Conservation (phyloP, 2,329 filamentous ascomycete species). For the Pseudogymnoascus sp. region DNA sequence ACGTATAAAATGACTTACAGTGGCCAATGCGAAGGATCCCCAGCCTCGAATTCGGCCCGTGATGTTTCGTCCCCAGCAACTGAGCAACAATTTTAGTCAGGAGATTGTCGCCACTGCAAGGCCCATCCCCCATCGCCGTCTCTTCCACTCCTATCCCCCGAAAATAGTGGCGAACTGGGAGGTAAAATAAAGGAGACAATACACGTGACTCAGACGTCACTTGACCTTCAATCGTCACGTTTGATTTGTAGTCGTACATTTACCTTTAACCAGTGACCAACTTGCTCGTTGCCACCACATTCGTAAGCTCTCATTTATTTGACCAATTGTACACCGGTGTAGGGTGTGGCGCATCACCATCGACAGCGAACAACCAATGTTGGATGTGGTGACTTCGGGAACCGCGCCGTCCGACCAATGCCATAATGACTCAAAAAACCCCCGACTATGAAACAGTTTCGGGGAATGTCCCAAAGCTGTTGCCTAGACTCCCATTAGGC, state of each 20-base stretch:
- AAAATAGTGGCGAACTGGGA: background rate
- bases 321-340: background rate
- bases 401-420: background rate
- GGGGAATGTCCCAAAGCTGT: slow-evolving; percentile 16
- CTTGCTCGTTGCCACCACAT: background rate
- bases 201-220: background rate
- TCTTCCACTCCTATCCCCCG: background rate
- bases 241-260: background rate
- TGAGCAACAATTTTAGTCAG: background rate
- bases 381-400: background rate
- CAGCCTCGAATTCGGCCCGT: background rate
- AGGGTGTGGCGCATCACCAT: background rate
- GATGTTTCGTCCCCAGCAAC: background rate
- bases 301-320: background rate
- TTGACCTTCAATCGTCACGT: background rate
- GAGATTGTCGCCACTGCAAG: background rate
- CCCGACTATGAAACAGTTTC: slow-evolving; percentile 19
- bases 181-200: background rate
- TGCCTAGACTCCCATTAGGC: slow-evolving; percentile 12
- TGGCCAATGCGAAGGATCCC: background rate
- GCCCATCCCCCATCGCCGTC: background rate
- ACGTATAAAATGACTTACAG: background rate
- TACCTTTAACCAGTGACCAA: background rate
- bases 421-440: slow-evolving; percentile 14
- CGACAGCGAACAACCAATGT: background rate